Conservation (phyloP, 192 early-diverging fungal species). For the Backusella sp. region DNA sequence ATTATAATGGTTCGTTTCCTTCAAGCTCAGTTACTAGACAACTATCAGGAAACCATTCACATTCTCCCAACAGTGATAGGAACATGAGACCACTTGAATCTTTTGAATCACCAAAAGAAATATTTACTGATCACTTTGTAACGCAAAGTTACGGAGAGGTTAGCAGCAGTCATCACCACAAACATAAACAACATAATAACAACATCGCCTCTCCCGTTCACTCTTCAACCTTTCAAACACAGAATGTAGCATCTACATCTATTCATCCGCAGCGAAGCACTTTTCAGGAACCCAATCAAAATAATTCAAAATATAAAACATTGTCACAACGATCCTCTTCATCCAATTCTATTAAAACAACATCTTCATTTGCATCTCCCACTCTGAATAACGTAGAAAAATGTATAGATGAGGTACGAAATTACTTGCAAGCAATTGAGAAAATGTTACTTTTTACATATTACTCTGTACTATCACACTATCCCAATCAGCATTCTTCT, state of each 20-base stretch:
- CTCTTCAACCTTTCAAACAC: neutral
- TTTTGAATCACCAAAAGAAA: neutral
- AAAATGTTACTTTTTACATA: neutral
- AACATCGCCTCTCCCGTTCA: neutral
- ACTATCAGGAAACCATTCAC: neutral
- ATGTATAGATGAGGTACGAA: conserved; percentile 1
- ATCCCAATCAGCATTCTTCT: neutral
- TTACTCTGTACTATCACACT: neutral
- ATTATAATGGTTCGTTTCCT: neutral
- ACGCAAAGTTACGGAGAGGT: neutral
- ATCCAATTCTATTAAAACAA: neutral
- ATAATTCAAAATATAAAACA: neutral
- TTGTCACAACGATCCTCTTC: neutral
- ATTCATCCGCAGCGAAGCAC: neutral
- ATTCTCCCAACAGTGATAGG: neutral
- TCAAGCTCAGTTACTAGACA: neutral
- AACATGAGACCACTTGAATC: neutral
- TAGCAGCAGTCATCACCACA: neutral
- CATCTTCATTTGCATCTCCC: conserved; percentile 2
- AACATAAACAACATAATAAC: neutral
- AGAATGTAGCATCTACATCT: neutral
- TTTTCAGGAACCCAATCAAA: conserved; percentile 1
- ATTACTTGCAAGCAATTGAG: neutral
- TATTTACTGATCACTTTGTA: neutral
- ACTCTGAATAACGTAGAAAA: conserved; percentile 6